Evolutionary conservation across 1,139 yeast genomes (phyloP), one percentile per base, ranked within the genome.

Genomic region (Candida frijolesensis): DNA sequence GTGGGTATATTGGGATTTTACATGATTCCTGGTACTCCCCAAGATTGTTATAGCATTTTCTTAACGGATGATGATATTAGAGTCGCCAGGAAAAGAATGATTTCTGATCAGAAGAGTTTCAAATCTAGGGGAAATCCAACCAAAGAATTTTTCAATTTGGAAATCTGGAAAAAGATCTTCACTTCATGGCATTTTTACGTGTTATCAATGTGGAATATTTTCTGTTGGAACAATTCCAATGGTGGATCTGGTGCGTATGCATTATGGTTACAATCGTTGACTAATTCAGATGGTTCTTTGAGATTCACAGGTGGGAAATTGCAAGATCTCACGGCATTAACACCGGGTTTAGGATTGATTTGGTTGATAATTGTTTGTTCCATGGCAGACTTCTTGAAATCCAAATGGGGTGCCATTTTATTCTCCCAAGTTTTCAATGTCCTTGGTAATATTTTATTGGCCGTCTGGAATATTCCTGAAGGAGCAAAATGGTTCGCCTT

Each of bases 21-120:
- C 59, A 58, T 78, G 57, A 71, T 85, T 55, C 94, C 94, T 2
- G 92, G 90, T 44, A 84, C 87, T 35, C 92, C 94, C 19, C 66
- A 72, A 51, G 76, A 79, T 48, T 81, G 85, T 58, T 78, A 79
- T 63, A 76, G 84, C 42, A 72, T 80, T 53, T 79, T 78, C 62
- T 70, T 82, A 54, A 71, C 82, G 5, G 87, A 85, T 58, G 86
- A 84, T 40, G 94, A 86, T 56, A 83, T 84, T 45, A 69, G 78
- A 52, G 67, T 85, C 48, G 88, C 89, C n/a, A 73, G 87, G 56
- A 72, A 70, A 47, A 77, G 90, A 64, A 72, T 84, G 64, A 71
- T 65, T 50, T 68, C 68, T 27, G 79, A 80, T 60, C 72, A 71
- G 51, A 72, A 72, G 53, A 68, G 63, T 25, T 52, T 65, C 33